Conservation (phyloP, 2,329 filamentous ascomycete genomes). For the Colletotrichum caudatum region DNA sequence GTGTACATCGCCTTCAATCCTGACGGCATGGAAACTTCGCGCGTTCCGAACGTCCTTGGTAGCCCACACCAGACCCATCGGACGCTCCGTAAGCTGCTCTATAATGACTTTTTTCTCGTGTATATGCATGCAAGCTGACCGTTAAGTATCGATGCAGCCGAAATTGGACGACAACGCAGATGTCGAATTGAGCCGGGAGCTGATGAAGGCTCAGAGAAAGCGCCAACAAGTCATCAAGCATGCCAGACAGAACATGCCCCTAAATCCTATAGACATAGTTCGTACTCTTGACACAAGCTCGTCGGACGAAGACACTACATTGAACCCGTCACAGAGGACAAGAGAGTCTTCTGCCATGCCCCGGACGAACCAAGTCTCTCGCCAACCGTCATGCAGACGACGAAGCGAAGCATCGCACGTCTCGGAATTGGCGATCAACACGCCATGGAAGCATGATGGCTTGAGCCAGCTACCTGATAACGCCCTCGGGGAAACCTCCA, state of each 20-base stretch:
- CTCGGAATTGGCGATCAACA: background rate
- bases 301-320: background rate
- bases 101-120: too few relatives aligned
- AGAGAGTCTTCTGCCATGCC: background rate
- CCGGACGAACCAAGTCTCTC: background rate
- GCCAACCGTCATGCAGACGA: background rate
- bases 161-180: conserved; percentile 30
- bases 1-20: background rate
- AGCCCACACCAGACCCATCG: conserved; percentile 21
- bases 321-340: background rate
- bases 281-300: conserved; percentile 1
- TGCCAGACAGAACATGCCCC: background rate
- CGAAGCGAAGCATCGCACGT: background rate
- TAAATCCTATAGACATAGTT: background rate
- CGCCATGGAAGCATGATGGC: background rate
- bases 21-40: background rate
- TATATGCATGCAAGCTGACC: background rate
- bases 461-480: background rate
- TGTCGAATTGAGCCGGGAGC: conserved; percentile 30
- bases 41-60: background rate
- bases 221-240: conserved; percentile 15
- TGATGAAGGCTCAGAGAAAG: conserved; percentile 16
- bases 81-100: conserved; percentile 23
- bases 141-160: conserved; percentile 34
- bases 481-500: background rate